phyloP scores from a whole-genome alignment of 192 early-diverging fungal genomes.

The Entomortierella beljakovae region DNA sequence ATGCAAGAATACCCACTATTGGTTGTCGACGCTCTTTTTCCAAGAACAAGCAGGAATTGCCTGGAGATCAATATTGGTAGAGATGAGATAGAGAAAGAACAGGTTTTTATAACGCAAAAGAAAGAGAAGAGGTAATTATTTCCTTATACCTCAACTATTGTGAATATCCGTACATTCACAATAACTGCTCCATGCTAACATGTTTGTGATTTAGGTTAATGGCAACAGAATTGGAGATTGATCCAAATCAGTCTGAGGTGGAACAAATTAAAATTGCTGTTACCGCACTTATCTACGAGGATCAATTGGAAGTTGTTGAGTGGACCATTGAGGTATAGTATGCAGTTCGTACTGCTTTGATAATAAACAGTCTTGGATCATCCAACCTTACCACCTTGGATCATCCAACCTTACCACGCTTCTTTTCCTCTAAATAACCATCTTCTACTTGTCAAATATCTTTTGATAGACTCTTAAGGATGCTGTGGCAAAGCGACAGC shows the following conservation, averaged over 20 bases:
- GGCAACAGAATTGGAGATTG: slow-evolving; percentile 44
- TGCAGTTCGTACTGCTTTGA: background rate
- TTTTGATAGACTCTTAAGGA: slow-evolving; percentile 55
- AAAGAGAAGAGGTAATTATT: slow-evolving; percentile 38
- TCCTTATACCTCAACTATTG: background rate
- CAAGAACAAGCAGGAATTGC: slow-evolving; percentile 53
- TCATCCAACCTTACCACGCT: background rate
- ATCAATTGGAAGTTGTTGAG: slow-evolving; percentile 50
- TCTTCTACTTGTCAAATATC: background rate
- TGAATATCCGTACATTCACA: background rate
- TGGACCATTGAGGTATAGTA: slow-evolving; percentile 54
- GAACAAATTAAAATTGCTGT: slow-evolving; percentile 66
- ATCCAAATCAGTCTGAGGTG: slow-evolving; percentile 45
- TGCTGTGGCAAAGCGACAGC: slow-evolving; percentile 45
- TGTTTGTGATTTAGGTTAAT: slow-evolving; percentile 19
- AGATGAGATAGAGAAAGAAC: slow-evolving; percentile 10
- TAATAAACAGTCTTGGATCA: background rate
- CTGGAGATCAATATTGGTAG: slow-evolving; percentile 45
- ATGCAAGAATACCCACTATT: slow-evolving; percentile 65
- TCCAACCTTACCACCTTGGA: background rate
- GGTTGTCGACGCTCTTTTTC: slow-evolving; percentile 69
- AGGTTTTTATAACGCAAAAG: background rate
- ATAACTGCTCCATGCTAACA: background rate
- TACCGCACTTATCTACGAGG: slow-evolving; percentile 55
- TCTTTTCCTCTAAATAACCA: background rate